Base-by-base conservation (phyloP, 2,329 filamentous ascomycete species). In the Periconia digitata region DNA sequence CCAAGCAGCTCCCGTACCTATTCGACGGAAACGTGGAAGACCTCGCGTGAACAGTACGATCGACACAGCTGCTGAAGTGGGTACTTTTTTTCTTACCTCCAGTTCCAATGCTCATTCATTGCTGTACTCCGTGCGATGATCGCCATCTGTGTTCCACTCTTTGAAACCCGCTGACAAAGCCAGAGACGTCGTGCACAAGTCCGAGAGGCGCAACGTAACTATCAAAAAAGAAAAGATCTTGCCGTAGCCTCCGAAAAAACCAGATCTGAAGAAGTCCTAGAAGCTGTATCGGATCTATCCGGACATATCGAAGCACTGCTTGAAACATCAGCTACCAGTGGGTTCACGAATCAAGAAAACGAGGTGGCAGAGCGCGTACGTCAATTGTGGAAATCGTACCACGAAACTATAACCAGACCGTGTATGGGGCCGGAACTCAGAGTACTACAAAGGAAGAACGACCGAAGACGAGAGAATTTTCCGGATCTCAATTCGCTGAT, bases 161-260 rank as follows among this genome's bases (percentile, higher is more conserved):
- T 37, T n/a, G 15, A 15, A 37, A 16, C n/a, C 15, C 18, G 17
- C 35, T 39, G n/a, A 39, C 16, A 22, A 3, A 3, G 15, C 37
- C 41, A 64, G 58, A 64, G 63, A 59, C 59, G 59, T 16, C 56
- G 61, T 18, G 59, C 59, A 4, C 58, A 66, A 43, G 56, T 62
- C 1, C 54, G 59, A 17, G 55, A 62, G 18, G 59, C 62, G 2
- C 58, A 64, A 41, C 44, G 55, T 20, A 55, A 51, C 10, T 62
- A 66, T 35, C 58, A 62, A 22, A 60, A 58, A 39, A 48, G 56
- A 47, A 65, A 65, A 47, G 60, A 64, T n/a, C 53, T 40, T 13
- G 54, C 51, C 3, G 46, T 54, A 7, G 51, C 54, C 22, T 49
- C 52, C 6, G 51, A 56, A 17, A 52, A 54, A 17, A 44, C 47